phyloP scores from a whole-genome alignment of 495 filamentous ascomycete species.

The Xylaria acuta region DNA sequence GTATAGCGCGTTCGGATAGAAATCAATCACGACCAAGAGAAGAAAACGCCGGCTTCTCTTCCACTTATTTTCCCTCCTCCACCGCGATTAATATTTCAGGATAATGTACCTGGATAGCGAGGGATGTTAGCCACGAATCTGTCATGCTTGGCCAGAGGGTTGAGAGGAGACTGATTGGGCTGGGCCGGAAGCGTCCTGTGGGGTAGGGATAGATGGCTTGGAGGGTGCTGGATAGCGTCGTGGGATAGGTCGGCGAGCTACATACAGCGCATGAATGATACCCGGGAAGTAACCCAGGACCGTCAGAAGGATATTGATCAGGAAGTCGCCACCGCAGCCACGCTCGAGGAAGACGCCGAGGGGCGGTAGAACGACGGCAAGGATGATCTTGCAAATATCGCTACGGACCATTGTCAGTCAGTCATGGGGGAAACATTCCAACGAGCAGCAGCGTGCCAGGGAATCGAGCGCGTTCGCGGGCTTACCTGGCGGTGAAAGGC shows the following conservation, averaged over 20 bases:
- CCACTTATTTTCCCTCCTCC: not conserved
- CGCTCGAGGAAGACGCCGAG: constrained; percentile 91
- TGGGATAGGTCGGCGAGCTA: constrained; percentile 22
- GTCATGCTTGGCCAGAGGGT: not conserved
- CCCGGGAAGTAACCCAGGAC: constrained; percentile 83
- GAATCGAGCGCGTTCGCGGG: constrained; percentile 22
- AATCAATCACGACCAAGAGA: constrained; percentile 7
- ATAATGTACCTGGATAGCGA: constrained; percentile 51
- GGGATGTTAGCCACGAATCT: constrained; percentile 24
- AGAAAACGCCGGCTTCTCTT: constrained; percentile 6
- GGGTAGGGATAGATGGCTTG: not conserved
- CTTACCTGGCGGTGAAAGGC: constrained; percentile 65
- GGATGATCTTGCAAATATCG: constrained; percentile 89
- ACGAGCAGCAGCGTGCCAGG: constrained; percentile 6
- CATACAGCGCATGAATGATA: constrained; percentile 73
- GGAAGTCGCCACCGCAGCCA: constrained; percentile 79
- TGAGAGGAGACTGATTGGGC: not conserved
- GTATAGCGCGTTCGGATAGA: constrained; percentile 18
- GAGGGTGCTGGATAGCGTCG: not conserved
- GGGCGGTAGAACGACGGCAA: constrained; percentile 85
- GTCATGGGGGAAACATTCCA: not conserved
- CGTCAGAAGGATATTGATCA: constrained; percentile 88
- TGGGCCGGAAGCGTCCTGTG: not conserved
- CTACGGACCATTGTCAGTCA: constrained; percentile 46
- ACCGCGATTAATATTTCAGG: constrained; percentile 51